Evolutionary conservation across 331 rosid genomes (phyloP).

Genomic region (Prunus yedoensis): DNA sequence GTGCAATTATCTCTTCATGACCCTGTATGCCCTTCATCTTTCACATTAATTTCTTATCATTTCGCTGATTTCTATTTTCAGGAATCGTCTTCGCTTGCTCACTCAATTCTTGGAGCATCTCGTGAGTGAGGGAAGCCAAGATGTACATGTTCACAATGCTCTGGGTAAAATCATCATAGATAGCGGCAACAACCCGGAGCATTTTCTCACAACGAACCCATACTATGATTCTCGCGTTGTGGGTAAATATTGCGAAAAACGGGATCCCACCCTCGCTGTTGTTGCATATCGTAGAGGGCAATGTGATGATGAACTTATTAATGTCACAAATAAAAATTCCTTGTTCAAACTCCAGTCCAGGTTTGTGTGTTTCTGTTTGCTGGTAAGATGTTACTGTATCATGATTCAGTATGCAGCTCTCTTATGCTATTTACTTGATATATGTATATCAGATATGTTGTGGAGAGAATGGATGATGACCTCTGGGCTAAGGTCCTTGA

Average conservation of each 20-base stretch:
- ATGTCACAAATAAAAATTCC: constrained; percentile 38
- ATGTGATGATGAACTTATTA: constrained; percentile 37
- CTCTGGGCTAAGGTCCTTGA: constrained; percentile 75
- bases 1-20: constrained; percentile 4
- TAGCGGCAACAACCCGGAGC: constrained; percentile 41
- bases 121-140: constrained; percentile 46
- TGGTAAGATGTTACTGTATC: constrained; percentile 19
- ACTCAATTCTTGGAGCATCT: constrained; percentile 44
- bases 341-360: constrained; percentile 52
- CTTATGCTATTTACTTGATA: constrained; percentile 28
- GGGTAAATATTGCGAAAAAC: constrained; percentile 39
- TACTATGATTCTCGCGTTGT: constrained; percentile 43
- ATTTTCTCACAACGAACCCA: constrained; percentile 43
- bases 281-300: constrained; percentile 44
- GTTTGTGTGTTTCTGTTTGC: constrained; percentile 33
- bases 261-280: constrained; percentile 44
- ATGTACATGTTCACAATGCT: constrained; percentile 42
- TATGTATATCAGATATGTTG: constrained; percentile 58
- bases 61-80: constrained; percentile 19
- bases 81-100: constrained; percentile 40
- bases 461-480: constrained; percentile 72
- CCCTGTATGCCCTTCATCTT: background rate
- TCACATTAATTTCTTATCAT: constrained; percentile 1
- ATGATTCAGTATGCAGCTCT: constrained; percentile 1
- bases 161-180: constrained; percentile 41